A percentile compares a stretch with the other conserved stretches of the same genome.
Evolutionary conservation across 306 rosid species (phyloP).

Genomic region (Pyrus pyrifolia): DNA sequence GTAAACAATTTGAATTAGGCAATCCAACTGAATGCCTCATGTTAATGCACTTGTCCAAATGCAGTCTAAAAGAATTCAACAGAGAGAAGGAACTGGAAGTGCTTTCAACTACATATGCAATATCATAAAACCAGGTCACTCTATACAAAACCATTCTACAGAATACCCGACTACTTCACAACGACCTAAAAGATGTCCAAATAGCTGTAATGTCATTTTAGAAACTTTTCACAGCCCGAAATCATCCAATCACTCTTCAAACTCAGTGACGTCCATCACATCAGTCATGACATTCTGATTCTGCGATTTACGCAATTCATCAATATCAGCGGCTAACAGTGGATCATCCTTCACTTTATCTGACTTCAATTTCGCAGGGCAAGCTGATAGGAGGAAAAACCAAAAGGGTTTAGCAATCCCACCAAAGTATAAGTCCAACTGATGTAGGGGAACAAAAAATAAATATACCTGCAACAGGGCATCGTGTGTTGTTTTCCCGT

Average conservation of each 20-base stretch:
- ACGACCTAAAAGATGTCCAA: neutral
- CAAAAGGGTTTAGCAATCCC: neutral
- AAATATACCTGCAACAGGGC: slow-evolving; percentile 72
- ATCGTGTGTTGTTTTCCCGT: slow-evolving; percentile 29
- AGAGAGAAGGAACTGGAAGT: too few relatives aligned
- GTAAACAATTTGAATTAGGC: too few relatives aligned
- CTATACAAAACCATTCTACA: neutral
- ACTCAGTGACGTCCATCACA: slow-evolving; percentile 47
- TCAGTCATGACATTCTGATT: slow-evolving; percentile 27
- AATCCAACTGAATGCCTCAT: too few relatives aligned
- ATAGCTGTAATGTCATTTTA: neutral
- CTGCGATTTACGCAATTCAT: slow-evolving; percentile 50
- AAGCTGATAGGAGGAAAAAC: slow-evolving; percentile 40
- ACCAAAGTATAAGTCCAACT: neutral
- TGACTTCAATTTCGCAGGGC: slow-evolving; percentile 52
- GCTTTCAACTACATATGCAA: neutral
- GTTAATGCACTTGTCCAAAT: too few relatives aligned
- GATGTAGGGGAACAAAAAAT: neutral
- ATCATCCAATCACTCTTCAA: slow-evolving; percentile 35
- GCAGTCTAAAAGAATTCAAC: too few relatives aligned
- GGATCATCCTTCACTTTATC: slow-evolving; percentile 51
- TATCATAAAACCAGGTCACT: neutral
- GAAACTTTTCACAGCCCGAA: neutral
- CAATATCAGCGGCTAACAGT: slow-evolving; percentile 52
- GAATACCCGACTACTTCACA: neutral